Conservation (phyloP, 164 flowering plant species). For the Vitis amurensis region DNA sequence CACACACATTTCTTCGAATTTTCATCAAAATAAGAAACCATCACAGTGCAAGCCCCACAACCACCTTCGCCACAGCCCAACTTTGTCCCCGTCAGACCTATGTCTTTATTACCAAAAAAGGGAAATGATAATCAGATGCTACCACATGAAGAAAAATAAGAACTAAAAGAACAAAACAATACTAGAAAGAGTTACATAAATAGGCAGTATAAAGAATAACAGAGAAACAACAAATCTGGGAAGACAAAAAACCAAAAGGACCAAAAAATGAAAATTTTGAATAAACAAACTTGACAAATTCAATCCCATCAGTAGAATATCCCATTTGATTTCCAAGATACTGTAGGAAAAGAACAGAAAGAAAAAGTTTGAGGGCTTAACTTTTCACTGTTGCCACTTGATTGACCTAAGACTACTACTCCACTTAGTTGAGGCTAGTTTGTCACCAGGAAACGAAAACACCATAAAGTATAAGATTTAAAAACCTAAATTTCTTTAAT, state of each 20-base stretch:
- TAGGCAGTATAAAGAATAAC: neutral
- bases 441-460: neutral
- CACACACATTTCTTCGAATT: constrained; percentile 67
- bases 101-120: constrained; percentile 38
- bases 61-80: constrained; percentile 99
- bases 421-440: no score
- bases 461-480: neutral
- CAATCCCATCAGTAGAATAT: no score
- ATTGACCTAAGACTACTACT: no score
- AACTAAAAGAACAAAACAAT: neutral
- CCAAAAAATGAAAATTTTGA: no score
- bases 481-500: neutral
- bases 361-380: no score
- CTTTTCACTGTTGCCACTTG: no score
- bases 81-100: constrained; percentile 90
- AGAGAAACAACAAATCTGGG: neutral
- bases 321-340: no score
- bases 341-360: no score
- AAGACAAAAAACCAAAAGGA: neutral
- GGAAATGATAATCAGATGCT: constrained; percentile 3
- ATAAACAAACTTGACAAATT: no score
- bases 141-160: constrained; percentile 2
- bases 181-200: neutral
- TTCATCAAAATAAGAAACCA: constrained; percentile 79
- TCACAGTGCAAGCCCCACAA: constrained; percentile 99